These are phyloP conservation scores for Tolypocladium inflatum DNA, from an alignment of 2,329 filamentous ascomycete species.

Conservation along the genomic window DNA sequence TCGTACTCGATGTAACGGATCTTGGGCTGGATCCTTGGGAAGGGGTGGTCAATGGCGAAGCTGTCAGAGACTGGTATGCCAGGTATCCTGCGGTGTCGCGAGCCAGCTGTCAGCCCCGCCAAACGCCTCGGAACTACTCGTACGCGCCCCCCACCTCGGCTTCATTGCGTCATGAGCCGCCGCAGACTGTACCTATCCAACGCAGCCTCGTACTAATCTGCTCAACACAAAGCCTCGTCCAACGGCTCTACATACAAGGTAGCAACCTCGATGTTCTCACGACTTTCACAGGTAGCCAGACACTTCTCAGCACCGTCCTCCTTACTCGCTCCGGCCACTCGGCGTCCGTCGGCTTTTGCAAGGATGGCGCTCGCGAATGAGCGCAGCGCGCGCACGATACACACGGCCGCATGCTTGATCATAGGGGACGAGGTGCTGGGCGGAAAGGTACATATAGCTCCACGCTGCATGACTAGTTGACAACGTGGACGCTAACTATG, in stretches of 20 bases:
- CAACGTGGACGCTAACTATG: constrained; percentile 4
- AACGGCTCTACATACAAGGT: not conserved
- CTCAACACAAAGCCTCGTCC: not conserved
- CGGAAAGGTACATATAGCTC: constrained; percentile 62
- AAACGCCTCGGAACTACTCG: not conserved
- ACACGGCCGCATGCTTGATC: constrained; percentile 84
- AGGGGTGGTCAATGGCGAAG: not conserved
- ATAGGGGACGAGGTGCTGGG: constrained; percentile 97
- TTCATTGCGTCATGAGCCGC: not conserved
- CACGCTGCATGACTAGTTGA: not conserved
- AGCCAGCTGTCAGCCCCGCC: not conserved
- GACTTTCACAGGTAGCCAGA: constrained; percentile 62
- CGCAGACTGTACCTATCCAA: not conserved
- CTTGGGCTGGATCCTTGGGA: not conserved
- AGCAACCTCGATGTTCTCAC: constrained; percentile 56
- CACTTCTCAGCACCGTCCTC: constrained; percentile 43
- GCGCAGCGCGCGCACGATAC: constrained; percentile 58
- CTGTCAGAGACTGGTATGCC: not conserved
- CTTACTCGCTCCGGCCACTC: constrained; percentile 19
- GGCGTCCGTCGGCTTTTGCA: constrained; percentile 11
- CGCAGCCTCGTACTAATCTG: not conserved
- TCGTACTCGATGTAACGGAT: not conserved
- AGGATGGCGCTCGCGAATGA: constrained; percentile 35
- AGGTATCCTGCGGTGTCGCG: not conserved
- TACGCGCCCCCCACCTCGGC: not conserved